Evolutionary conservation across 805 yeast species (phyloP).

Genomic region (Candida hispaniensis): DNA sequence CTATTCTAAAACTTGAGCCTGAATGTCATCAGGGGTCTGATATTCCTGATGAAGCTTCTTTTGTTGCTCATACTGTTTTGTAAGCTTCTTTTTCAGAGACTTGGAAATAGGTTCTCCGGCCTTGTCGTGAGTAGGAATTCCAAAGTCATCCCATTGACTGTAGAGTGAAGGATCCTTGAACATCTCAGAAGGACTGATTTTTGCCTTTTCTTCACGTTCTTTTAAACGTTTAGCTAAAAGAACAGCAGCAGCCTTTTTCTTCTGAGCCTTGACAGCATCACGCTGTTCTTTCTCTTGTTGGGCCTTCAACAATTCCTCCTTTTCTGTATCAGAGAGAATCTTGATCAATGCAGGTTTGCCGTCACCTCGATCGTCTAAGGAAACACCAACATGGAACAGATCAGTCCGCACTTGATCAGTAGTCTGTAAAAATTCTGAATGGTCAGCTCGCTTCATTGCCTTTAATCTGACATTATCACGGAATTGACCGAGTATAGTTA

Average conservation of each 20-base stretch:
- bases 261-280: slow-evolving; percentile 46
- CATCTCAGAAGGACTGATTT: slow-evolving; percentile 58
- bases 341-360: slow-evolving; percentile 76
- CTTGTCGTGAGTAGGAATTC: slow-evolving; percentile 66
- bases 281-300: slow-evolving; percentile 48
- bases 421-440: slow-evolving; percentile 46
- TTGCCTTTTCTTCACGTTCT: slow-evolving; percentile 63
- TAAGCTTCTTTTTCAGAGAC: slow-evolving; percentile 72
- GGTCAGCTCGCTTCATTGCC: slow-evolving; percentile 54
- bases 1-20: too few relatives aligned
- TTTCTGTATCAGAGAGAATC: slow-evolving; percentile 61
- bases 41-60: slow-evolving; percentile 71
- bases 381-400: slow-evolving; percentile 62
- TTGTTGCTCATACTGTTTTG: slow-evolving; percentile 69
- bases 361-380: slow-evolving; percentile 77
- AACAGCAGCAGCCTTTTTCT: slow-evolving; percentile 36
- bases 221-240: slow-evolving; percentile 29
- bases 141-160: slow-evolving; percentile 73
- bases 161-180: slow-evolving; percentile 50
- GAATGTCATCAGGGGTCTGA: too few relatives aligned
- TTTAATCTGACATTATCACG: slow-evolving; percentile 69
- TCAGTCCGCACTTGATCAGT: slow-evolving; percentile 68
- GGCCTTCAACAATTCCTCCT: slow-evolving; percentile 44
- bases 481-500: slow-evolving; percentile 64
- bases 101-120: slow-evolving; percentile 71